These are phyloP conservation scores for Didymellaceae sp. DNA, from an alignment of 2,329 filamentous ascomycete species.

Conservation along the genomic window DNA sequence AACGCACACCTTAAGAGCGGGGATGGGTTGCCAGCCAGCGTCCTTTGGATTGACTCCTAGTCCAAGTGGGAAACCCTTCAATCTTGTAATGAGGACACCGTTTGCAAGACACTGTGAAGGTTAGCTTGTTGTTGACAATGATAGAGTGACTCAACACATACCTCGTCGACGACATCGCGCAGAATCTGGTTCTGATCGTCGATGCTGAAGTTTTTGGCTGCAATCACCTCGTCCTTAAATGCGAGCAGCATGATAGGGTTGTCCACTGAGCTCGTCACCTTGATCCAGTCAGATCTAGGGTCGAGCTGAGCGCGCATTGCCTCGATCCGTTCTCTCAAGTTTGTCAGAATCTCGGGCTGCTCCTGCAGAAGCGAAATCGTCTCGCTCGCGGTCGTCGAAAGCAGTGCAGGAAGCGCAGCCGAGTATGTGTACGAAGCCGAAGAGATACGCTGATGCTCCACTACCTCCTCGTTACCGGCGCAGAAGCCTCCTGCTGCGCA, in stretches of 20 bases:
- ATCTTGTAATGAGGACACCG: constrained; percentile 83
- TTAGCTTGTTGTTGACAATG: constrained; percentile 18
- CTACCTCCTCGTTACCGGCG: constrained; percentile 86
- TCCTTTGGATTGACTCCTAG: constrained; percentile 71
- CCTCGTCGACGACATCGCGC: constrained; percentile 96
- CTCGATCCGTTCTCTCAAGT: constrained; percentile 85
- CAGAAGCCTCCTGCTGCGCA: constrained; percentile 97
- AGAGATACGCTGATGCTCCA: constrained; percentile 94
- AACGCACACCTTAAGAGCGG: constrained; percentile 89
- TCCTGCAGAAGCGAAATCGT: constrained; percentile 85
- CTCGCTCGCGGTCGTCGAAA: constrained; percentile 95
- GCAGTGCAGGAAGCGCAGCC: constrained; percentile 88
- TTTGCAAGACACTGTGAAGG: constrained; percentile 76
- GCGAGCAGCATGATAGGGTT: constrained; percentile 87
- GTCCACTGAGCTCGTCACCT: constrained; percentile 78
- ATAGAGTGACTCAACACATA: constrained; percentile 52
- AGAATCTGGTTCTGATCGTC: constrained; percentile 85
- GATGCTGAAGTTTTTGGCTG: constrained; percentile 68
- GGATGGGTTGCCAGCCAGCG: constrained; percentile 69
- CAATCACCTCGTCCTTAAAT: constrained; percentile 82
- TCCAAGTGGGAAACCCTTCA: constrained; percentile 74
- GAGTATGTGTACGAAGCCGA: constrained; percentile 95
- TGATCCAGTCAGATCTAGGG: constrained; percentile 90
- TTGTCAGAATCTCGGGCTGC: constrained; percentile 79
- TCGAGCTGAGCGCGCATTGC: constrained; percentile 87